Conservation (phyloP, 768 basidiomycete species). For the Termitomyces sp. region DNA sequence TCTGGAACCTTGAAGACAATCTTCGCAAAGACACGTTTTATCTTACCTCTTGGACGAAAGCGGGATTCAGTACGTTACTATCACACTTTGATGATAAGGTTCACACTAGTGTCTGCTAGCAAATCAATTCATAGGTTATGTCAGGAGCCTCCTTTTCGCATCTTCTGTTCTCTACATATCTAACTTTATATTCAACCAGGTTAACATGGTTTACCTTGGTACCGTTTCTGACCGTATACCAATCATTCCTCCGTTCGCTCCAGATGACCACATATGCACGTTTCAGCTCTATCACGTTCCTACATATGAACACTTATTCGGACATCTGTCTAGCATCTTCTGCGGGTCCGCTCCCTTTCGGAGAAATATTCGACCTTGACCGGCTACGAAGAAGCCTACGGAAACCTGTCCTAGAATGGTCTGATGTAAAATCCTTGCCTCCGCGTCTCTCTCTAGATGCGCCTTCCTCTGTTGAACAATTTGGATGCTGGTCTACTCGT, state of each 20-base stretch:
- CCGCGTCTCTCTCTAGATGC: slow-evolving; percentile 14
- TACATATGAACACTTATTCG: not conserved
- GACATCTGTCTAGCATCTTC: slow-evolving; percentile 20
- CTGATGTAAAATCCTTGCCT: slow-evolving; percentile 39
- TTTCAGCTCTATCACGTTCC: not conserved
- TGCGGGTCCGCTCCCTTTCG: slow-evolving; percentile 35
- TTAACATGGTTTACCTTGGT: slow-evolving; percentile 48
- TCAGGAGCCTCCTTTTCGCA: slow-evolving; percentile 14
- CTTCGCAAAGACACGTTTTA: slow-evolving; percentile 47
- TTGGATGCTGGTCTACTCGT: slow-evolving; percentile 35
- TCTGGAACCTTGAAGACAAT: slow-evolving; percentile 31
- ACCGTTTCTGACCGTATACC: slow-evolving; percentile 42
- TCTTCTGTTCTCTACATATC: not conserved
- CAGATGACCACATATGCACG: slow-evolving; percentile 36
- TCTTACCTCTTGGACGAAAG: slow-evolving; percentile 53
- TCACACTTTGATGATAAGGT: not conserved
- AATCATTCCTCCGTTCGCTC: slow-evolving; percentile 45
- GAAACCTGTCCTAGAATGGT: slow-evolving; percentile 46
- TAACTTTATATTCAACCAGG: slow-evolving; percentile 21
- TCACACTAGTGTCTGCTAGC: slow-evolving; percentile 18
- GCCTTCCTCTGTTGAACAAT: slow-evolving; percentile 13
- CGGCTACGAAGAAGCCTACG: slow-evolving; percentile 32
- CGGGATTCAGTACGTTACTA: slow-evolving; percentile 47
- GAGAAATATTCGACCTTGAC: slow-evolving; percentile 43
- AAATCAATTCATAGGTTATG: slow-evolving; percentile 34